These are phyloP conservation scores for Eucalyptus curtisii DNA, from an alignment of 345 rosid species.

Conservation along the genomic window DNA sequence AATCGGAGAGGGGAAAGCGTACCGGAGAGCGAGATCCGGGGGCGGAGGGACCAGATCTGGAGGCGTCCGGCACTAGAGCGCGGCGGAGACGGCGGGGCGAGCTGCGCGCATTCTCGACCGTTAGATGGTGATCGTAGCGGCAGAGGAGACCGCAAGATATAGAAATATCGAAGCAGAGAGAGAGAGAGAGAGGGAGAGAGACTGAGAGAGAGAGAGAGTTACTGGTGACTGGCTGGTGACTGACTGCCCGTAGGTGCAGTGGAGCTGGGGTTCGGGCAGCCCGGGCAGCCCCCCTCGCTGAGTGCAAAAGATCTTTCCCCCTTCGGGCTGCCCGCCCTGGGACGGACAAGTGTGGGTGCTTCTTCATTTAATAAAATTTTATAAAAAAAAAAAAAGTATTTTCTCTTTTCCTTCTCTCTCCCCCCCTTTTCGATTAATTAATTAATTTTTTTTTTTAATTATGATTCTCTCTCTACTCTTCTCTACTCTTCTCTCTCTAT, in stretches of 20 bases:
- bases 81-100: slow-evolving; percentile 3
- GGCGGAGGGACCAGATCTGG: slow-evolving; percentile 26
- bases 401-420: background rate
- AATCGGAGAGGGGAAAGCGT: background rate
- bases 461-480: background rate
- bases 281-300: background rate
- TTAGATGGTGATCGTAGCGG: slow-evolving; percentile 39
- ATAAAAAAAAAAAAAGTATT: background rate
- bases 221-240: background rate
- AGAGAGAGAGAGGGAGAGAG: background rate
- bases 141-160: slow-evolving; percentile 12
- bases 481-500: background rate
- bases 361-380: background rate
- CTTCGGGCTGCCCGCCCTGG: background rate
- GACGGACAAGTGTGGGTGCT: background rate
- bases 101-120: slow-evolving; percentile 38
- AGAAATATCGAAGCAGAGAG: slow-evolving; percentile 2
- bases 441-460: background rate
- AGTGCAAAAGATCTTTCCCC: background rate
- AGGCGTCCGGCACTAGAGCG: slow-evolving; percentile 21
- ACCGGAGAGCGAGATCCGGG: slow-evolving; percentile 32
- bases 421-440: background rate
- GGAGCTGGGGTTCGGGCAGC: slow-evolving; percentile 6
- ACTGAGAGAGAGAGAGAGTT: slow-evolving; percentile 7
- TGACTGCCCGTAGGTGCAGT: slow-evolving; percentile 1